These are phyloP conservation scores for Parsonsia alboflavescens DNA, from an alignment of 257 asterid species.

Conservation along the genomic window DNA sequence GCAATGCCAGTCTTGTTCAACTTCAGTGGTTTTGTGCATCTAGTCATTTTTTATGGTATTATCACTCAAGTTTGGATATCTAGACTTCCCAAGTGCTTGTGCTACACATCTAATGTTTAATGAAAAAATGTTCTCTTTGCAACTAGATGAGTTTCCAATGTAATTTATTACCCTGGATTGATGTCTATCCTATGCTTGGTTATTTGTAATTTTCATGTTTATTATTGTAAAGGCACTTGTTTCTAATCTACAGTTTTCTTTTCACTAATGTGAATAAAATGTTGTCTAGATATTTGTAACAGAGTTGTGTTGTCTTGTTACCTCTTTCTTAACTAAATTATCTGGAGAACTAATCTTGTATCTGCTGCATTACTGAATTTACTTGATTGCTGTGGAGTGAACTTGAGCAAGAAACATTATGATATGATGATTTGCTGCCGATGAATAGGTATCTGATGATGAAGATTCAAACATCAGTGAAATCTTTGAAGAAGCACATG, in stretches of 20 bases:
- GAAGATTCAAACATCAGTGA: constrained; percentile 70
- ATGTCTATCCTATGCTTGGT: not conserved
- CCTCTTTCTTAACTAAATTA: too few relatives aligned
- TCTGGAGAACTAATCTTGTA: not conserved
- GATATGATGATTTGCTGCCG: constrained; percentile 19
- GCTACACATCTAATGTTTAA: too few relatives aligned
- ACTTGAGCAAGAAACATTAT: not conserved
- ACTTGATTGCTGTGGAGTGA: not conserved
- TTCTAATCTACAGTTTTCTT: not conserved
- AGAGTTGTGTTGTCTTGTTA: not conserved
- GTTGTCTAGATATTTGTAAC: not conserved
- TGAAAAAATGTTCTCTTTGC: not conserved
- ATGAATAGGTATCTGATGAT: constrained; percentile 61
- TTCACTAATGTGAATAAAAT: not conserved
- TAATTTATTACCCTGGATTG: not conserved
- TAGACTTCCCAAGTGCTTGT: not conserved
- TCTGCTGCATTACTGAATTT: not conserved
- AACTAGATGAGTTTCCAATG: not conserved
- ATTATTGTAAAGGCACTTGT: not conserved
- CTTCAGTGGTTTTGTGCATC: not conserved
- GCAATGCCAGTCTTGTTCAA: not conserved
- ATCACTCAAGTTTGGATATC: not conserved
- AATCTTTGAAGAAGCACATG: constrained; percentile 87
- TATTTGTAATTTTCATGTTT: not conserved
- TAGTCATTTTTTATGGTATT: not conserved